Evolutionary conservation across 129 eudicot genomes (phyloP).

Genomic region (carrot (Daucus carota)): DNA sequence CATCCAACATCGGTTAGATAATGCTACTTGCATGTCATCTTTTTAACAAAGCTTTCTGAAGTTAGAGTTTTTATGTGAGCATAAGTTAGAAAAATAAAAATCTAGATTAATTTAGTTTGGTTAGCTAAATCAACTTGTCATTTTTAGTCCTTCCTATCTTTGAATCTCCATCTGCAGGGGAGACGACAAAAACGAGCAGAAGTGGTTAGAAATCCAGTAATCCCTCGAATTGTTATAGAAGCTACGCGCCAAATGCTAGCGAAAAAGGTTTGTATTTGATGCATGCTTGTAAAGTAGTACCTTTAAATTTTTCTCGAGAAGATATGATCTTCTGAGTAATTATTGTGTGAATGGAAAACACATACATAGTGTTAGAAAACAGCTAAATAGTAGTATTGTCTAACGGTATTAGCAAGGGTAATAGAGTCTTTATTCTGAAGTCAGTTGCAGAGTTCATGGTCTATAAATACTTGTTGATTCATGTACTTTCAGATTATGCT

Average conservation of each 20-base stretch:
- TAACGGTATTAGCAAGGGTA: too few species aligned
- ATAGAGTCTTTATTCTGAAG: too few species aligned
- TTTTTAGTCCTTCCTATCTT: not conserved
- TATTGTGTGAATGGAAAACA: not conserved
- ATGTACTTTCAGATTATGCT: too few species aligned
- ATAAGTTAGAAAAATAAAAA: not conserved
- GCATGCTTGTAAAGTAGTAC: not conserved
- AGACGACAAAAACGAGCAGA: constrained; percentile 49
- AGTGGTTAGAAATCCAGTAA: constrained; percentile 40
- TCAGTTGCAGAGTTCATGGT: too few species aligned
- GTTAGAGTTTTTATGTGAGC: not conserved
- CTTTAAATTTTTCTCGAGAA: not conserved
- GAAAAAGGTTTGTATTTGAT: constrained; percentile 39
- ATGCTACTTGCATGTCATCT: not conserved
- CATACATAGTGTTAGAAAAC: too few species aligned
- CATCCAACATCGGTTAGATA: too few species aligned
- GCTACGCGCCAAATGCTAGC: constrained; percentile 37
- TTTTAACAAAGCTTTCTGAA: not conserved
- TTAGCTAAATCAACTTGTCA: not conserved
- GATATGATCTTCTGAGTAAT: not conserved
- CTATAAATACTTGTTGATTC: too few species aligned
- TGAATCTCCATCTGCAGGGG: constrained; percentile 36
- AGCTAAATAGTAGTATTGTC: too few species aligned
- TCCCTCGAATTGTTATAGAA: constrained; percentile 61
- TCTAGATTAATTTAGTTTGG: not conserved